Evolutionary conservation across 2,329 filamentous ascomycete species (phyloP).

Genomic region (Albifimbria verrucaria): DNA sequence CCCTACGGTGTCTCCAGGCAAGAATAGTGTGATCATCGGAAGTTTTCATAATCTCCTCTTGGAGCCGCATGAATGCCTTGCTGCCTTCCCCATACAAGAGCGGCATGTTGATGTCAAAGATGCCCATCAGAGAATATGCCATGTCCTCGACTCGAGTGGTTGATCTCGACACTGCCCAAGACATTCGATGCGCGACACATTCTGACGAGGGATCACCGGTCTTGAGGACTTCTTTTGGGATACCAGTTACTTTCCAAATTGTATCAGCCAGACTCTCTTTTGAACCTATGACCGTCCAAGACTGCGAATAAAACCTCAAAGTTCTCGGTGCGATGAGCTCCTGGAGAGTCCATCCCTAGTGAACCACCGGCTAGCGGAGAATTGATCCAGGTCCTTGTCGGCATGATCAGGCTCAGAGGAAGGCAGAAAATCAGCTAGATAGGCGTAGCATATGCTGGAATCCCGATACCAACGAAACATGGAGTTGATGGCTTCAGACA

Average conservation of each 20-base stretch:
- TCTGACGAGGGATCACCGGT: background rate
- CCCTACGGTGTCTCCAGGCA: too few relatives aligned
- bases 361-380: background rate
- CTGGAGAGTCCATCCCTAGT: background rate
- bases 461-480: background rate
- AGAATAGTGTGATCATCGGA: too few relatives aligned
- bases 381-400: background rate
- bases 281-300: constrained; percentile 2
- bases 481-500: too few relatives aligned
- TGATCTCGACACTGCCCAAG: constrained; percentile 15
- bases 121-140: constrained; percentile 19
- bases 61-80: constrained; percentile 14
- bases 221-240: background rate
- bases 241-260: constrained; percentile 8
- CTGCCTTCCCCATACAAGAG: constrained; percentile 20
- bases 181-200: constrained; percentile 17
- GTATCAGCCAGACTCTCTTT: background rate
- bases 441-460: background rate
- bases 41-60: constrained; percentile 19
- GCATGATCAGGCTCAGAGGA: too few relatives aligned
- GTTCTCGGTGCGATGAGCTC: constrained; percentile 6
- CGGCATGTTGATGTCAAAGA: constrained; percentile 22
- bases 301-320: constrained; percentile 2
- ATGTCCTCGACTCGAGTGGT: constrained; percentile 15
- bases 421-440: background rate